Conservation (phyloP, 176 grass and related monocot genomes). For the Oryza brachyantha region DNA sequence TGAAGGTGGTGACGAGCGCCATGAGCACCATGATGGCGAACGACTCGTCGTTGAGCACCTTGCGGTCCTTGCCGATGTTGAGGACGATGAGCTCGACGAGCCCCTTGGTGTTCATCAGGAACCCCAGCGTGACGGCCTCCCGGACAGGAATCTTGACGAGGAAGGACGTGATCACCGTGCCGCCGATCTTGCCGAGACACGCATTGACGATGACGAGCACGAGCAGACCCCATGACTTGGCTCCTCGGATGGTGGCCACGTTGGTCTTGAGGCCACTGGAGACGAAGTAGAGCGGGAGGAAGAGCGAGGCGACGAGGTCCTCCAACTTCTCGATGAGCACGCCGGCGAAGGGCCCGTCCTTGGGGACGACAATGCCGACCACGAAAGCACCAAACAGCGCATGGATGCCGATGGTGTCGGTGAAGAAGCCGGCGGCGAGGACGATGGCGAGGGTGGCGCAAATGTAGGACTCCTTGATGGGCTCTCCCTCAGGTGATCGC, state of each 20-base stretch:
- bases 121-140: constrained; percentile 56
- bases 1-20: constrained; percentile 83
- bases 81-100: constrained; percentile 82
- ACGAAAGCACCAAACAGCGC: constrained; percentile 68
- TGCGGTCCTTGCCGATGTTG: constrained; percentile 72
- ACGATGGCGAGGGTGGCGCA: constrained; percentile 55
- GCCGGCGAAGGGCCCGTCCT: constrained; percentile 64
- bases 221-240: constrained; percentile 61
- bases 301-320: constrained; percentile 64
- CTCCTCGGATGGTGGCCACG: constrained; percentile 64
- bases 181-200: constrained; percentile 68
- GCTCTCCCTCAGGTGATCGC: constrained; percentile 51
- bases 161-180: constrained; percentile 39
- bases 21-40: constrained; percentile 87
- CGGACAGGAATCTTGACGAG: constrained; percentile 39
- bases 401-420: constrained; percentile 70
- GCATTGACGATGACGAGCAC: constrained; percentile 69
- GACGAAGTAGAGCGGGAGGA: constrained; percentile 85
- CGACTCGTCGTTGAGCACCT: constrained; percentile 71
- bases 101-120: constrained; percentile 87
- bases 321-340: constrained; percentile 69
- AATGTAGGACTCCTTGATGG: constrained; percentile 52
- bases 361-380: constrained; percentile 62
- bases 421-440: constrained; percentile 57
- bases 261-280: constrained; percentile 76